phyloP scores from a whole-genome alignment of 2,329 filamentous ascomycete species.

The Cladophialophora bantiana region DNA sequence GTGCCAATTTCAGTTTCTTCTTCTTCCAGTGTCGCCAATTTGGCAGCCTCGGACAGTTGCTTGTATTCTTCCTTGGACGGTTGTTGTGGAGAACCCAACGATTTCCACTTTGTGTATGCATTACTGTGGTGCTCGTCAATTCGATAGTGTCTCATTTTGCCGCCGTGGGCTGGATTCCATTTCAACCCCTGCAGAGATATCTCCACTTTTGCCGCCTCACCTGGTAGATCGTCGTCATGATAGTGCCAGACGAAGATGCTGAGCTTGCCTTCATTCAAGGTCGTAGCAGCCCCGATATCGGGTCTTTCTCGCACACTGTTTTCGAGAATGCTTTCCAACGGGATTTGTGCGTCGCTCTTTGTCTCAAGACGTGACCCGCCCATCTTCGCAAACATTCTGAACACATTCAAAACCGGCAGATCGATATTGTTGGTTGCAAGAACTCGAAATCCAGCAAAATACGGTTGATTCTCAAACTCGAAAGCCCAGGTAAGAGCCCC shows the following conservation, averaged over 20 bases:
- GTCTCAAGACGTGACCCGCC: conserved; percentile 1
- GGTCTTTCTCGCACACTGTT: conserved; percentile 3
- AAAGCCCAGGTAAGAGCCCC: conserved; percentile 11
- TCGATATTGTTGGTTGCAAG: conserved; percentile 10
- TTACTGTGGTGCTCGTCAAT: conserved; percentile 13
- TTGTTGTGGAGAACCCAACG: conserved; percentile 2
- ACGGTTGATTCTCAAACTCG: conserved; percentile 13
- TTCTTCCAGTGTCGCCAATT: neutral
- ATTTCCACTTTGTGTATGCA: conserved; percentile 8
- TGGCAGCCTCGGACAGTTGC: neutral
- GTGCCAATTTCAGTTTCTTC: neutral
- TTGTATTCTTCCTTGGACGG: neutral
- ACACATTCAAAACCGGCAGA: conserved; percentile 10
- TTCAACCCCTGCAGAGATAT: neutral
- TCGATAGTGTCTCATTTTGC: conserved; percentile 5
- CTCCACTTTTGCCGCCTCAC: neutral
- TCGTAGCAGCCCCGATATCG: neutral
- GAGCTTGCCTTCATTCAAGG: neutral
- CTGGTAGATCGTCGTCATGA: conserved; percentile 8
- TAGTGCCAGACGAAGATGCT: conserved; percentile 13
- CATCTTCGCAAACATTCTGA: conserved; percentile 14
- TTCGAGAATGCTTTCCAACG: neutral
- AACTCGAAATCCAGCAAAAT: conserved; percentile 15
- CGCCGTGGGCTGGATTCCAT: neutral
- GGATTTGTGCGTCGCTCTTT: neutral